Evolutionary conservation across 2,329 filamentous ascomycete genomes (phyloP), one percentile per base, ranked within the genome.

Genomic region (Alternaria sp.): DNA sequence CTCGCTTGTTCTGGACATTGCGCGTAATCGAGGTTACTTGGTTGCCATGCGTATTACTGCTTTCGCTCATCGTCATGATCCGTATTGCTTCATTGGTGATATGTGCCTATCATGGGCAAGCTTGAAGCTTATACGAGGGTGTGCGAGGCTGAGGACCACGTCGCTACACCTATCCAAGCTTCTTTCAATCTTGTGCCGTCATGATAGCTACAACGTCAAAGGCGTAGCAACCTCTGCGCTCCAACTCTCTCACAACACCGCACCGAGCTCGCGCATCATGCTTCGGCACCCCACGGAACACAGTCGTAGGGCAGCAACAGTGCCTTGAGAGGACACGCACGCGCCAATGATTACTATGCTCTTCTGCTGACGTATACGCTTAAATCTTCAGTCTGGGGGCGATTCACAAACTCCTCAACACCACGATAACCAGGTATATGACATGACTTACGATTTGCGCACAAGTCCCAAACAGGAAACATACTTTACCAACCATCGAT

Each of bases 1-100:
- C 9, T 11, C 28, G 34, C 51, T 48, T 4, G 28, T 34, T 46
- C 36, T 36, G 51, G 57, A 20, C 38, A 28, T 18, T 52, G 7
- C n/a, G 46, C 22, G 36, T 51, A 45, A 55, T 45, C 43, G 44
- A n/a, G 18, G 6, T 59, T 59, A 54, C 56, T 45, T 38, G 56
- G 54, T 56, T 22, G 51, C 51, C 20, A 50, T 44, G 36, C 25
- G 28, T 36, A 40, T 34, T 44, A 27, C 38, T 45, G 36, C 30
- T 50, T 50, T 50, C 27, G 28, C 28, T 5, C 28, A 30, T 30
- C 28, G 28, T 10, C 10, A 30, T 30, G 10, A 11, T 50, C 34
- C n/a, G 44, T 48, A 28, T 12, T 11, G 32, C 20, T 22, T 12
- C 4, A 11, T 14, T n/a, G 20, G 46, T 25, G 30, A 22, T 34